These are phyloP conservation scores for Fusarium metavorans DNA, from an alignment of 2,329 filamentous ascomycete genomes.

Conservation along the genomic window DNA sequence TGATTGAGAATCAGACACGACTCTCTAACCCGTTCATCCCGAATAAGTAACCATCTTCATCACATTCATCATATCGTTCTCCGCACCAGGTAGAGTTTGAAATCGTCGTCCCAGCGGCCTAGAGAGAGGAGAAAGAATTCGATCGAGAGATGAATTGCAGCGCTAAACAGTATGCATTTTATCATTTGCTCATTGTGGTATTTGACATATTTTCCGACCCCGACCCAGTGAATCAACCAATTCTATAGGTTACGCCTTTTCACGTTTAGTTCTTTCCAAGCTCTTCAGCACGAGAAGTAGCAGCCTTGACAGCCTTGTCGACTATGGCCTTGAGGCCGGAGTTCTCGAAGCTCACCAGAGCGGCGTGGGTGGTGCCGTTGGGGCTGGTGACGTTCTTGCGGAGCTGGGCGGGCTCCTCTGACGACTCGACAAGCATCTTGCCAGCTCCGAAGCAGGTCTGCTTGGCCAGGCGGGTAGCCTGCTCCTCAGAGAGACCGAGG, in stretches of 20 bases:
- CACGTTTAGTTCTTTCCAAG: slow-evolving; percentile 52
- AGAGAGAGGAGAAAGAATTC: too few species aligned
- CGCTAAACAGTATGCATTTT: neutral
- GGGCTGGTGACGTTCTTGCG: slow-evolving; percentile 65
- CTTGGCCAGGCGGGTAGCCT: slow-evolving; percentile 62
- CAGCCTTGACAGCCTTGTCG: slow-evolving; percentile 60
- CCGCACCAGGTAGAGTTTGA: too few species aligned
- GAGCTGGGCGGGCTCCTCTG: slow-evolving; percentile 59
- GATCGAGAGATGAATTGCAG: too few species aligned
- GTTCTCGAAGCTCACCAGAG: slow-evolving; percentile 61
- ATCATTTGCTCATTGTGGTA: neutral
- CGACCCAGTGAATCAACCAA: neutral
- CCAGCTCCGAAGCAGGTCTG: slow-evolving; percentile 65
- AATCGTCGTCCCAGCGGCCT: too few species aligned
- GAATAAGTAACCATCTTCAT: too few species aligned
- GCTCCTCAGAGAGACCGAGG: slow-evolving; percentile 60
- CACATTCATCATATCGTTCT: too few species aligned
- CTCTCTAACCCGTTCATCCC: too few species aligned
- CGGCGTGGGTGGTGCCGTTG: slow-evolving; percentile 64
- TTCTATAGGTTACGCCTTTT: neutral
- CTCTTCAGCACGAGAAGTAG: slow-evolving; percentile 57
- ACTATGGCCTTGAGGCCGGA: slow-evolving; percentile 58
- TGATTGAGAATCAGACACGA: too few species aligned
- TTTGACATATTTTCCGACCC: neutral
- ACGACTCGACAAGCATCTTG: slow-evolving; percentile 62